Evolutionary conservation across 768 basidiomycete genomes (phyloP), one percentile per base, ranked within the genome.

Genomic region (Russula dissimulans): DNA sequence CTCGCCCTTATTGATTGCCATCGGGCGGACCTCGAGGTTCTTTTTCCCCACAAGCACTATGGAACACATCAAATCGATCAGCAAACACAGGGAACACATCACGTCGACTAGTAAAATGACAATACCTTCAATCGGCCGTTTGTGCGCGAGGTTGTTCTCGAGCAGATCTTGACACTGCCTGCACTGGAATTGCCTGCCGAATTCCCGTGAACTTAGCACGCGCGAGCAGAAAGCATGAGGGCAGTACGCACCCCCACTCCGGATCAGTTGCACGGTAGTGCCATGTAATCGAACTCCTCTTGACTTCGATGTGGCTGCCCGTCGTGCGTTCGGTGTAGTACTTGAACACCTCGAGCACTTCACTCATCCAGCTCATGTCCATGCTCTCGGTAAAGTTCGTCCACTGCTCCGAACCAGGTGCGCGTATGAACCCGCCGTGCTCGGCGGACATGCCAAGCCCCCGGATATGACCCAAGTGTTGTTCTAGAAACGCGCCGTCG

Each of bases 211-310:
- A 29, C 22, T 61, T 22, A 65, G 60, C 51, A 48, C 17, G 10
- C 29, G 9, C 42, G 38, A 31, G 38, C 32, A n/a, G 36, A 18
- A 5, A 12, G 15, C 8, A 45, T 39, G 3, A 55, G 32, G 18
- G 52, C 15, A 57, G 22, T 17, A 81, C 87, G 69, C 71, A 89
- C 85, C 95, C 95, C 85, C 94, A 99, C 74, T 95, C 93, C 0
- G 95, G 95, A 74, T 99, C 95, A 36, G 81, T 81, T 59, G 84
- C 81, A 47, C 95, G 82, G 74, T 97, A 97, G 74, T 99, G 95
- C 95, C 95, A 98, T 45, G 95, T 97, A 71, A 99, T 90, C 61
- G 89, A 89, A 68, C 91, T 92, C 81, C 95, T 95, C 83, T 99
- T 99, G 72, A 87, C 78, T 79, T 99, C 95, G 61, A 98, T 92